Evolutionary conservation across 192 early-diverging fungal species (phyloP), one percentile per base, ranked within the genome.

Genomic region (Obelidium mucronatum): DNA sequence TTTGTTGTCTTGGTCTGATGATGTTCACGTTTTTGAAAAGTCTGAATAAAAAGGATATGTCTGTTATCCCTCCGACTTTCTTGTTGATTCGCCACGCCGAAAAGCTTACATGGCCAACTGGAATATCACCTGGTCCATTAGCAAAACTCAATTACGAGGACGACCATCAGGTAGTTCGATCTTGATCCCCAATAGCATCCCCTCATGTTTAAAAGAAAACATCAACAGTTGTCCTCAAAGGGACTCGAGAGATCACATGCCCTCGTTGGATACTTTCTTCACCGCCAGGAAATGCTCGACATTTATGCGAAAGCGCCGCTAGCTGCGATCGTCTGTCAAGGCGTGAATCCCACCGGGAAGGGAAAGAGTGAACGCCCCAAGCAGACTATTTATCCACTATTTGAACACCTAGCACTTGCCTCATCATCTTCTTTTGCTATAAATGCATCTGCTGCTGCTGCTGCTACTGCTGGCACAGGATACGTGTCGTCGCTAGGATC

Each of bases 11-110:
- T 48, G 44, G 44, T 48, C 44, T 48, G 44, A 19, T 19, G 11
- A 48, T 0, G 44, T 48, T 48, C n/a, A n/a, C n/a, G n/a, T n/a
- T n/a, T n/a, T n/a, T n/a, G n/a, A n/a, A n/a, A n/a, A n/a, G n/a
- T n/a, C n/a, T n/a, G n/a, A n/a, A n/a, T n/a, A n/a, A n/a, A n/a
- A n/a, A n/a, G n/a, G n/a, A n/a, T n/a, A n/a, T n/a, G n/a, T n/a
- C n/a, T n/a, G n/a, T n/a, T n/a, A n/a, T n/a, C n/a, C n/a, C n/a
- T n/a, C 44, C 44, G 0, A 48, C 44, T 48, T 64, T 87, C 62
- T 55, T 87, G 52, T 60, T 87, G 2, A 80, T 87, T 64, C 81
- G 86, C 24, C 86, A 87, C 77, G 86, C 84, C 48, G 86, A 87
- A 67, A 87, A 87, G 61, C 81, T 86, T 34, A 56, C 73, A 1